These are phyloP conservation scores for Metarhizium album DNA, from an alignment of 2,329 filamentous ascomycete species.

Conservation along the genomic window DNA sequence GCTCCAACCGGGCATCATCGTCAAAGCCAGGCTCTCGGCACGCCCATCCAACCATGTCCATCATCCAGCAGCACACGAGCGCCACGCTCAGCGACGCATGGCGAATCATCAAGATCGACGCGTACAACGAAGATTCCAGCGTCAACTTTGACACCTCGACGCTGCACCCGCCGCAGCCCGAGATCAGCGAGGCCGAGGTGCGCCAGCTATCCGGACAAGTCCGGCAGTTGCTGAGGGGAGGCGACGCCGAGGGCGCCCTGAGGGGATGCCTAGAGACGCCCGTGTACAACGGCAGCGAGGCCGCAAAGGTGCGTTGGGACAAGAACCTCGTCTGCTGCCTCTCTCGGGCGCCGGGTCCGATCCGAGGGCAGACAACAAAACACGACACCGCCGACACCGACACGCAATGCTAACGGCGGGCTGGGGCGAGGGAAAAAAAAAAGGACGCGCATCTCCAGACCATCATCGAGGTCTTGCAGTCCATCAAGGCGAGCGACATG, in stretches of 20 bases:
- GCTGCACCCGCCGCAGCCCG: conserved; percentile 64
- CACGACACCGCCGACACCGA: too few species aligned
- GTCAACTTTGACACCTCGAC: conserved; percentile 85
- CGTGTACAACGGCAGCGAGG: conserved; percentile 55
- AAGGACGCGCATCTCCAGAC: conserved; percentile 81
- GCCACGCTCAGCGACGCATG: conserved; percentile 53
- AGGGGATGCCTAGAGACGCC: conserved; percentile 75
- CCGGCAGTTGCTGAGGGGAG: conserved; percentile 75
- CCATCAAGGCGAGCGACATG: conserved; percentile 95
- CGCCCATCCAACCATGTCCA: conserved; percentile 39
- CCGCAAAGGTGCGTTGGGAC: conserved; percentile 38
- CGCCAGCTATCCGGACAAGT: conserved; percentile 71
- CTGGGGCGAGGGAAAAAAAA: too few species aligned
- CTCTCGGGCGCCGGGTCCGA: too few species aligned
- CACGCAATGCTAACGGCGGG: neutral
- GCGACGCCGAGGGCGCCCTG: conserved; percentile 79
- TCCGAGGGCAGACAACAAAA: too few species aligned
- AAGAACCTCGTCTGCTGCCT: neutral
- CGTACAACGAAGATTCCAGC: conserved; percentile 78
- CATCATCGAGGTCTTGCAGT: conserved; percentile 87
- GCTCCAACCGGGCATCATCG: too few species aligned
- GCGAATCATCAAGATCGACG: conserved; percentile 92
- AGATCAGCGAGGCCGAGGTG: conserved; percentile 67
- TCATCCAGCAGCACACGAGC: conserved; percentile 54
- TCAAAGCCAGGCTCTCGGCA: neutral